A percentile compares a stretch with the other conserved stretches of the same genome.
Conservation (phyloP, 106 monocot genomes). For the Acorus gramineus region DNA sequence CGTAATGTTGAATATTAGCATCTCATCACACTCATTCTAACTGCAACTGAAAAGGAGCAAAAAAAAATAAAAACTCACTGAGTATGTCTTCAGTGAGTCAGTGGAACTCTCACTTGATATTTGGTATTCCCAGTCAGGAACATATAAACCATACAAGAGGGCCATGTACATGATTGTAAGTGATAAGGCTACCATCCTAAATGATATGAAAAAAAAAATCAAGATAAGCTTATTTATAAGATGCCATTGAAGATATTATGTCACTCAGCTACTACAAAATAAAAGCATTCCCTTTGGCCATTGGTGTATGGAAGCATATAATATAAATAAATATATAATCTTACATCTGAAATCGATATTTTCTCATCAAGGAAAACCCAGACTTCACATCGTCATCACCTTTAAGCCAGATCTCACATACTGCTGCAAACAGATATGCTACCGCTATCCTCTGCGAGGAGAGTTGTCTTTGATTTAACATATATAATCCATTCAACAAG, state of each 20-base stretch:
- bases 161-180: background rate
- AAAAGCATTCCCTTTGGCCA: background rate
- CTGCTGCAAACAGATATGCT: conserved; percentile 16
- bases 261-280: background rate
- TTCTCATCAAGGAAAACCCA: conserved; percentile 6
- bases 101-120: background rate
- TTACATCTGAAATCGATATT: conserved; percentile 14
- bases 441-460: conserved; percentile 24
- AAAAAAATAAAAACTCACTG: conserved; percentile 4
- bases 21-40: no score
- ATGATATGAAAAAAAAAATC: background rate
- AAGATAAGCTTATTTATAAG: background rate
- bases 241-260: background rate
- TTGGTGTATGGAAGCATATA: no score
- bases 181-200: conserved; percentile 9
- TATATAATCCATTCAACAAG: background rate
- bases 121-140: conserved; percentile 24
- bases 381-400: background rate
- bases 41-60: no score
- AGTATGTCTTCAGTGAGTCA: conserved; percentile 2
- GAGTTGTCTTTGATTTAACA: no score
- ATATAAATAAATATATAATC: background rate
- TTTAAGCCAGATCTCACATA: conserved; percentile 24
- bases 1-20: background rate
- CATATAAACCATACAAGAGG: conserved; percentile 19